Conservation (phyloP, 2,329 filamentous ascomycete genomes). For the Coniochaeta ligniaria region DNA sequence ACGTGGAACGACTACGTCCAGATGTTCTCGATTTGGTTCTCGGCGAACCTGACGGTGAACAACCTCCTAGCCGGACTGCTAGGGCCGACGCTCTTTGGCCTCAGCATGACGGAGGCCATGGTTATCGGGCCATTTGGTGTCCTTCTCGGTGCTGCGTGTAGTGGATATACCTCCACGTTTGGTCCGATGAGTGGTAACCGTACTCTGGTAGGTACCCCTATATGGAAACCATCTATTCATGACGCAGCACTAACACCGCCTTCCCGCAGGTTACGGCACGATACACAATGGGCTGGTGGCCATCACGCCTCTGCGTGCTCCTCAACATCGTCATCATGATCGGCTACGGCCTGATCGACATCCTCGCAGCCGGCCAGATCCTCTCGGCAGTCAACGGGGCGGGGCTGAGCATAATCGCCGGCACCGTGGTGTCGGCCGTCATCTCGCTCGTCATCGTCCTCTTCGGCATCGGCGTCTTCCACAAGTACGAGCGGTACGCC, state of each 20-base stretch:
- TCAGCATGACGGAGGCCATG: constrained; percentile 17
- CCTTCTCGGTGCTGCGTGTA: constrained; percentile 15
- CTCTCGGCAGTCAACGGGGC: constrained; percentile 54
- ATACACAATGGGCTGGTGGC: constrained; percentile 23
- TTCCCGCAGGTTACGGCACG: neutral
- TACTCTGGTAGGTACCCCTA: constrained; percentile 17
- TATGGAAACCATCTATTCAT: neutral
- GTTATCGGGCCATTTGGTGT: constrained; percentile 18
- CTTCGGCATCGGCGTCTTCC: constrained; percentile 36
- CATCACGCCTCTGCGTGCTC: constrained; percentile 15
- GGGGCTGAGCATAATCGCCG: constrained; percentile 33
- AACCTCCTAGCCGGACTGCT: constrained; percentile 26
- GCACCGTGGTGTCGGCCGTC: constrained; percentile 43
- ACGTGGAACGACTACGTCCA: constrained; percentile 23
- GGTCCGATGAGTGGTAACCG: constrained; percentile 18
- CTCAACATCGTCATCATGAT: constrained; percentile 6
- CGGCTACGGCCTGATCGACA: constrained; percentile 45
- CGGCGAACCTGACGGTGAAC: constrained; percentile 34
- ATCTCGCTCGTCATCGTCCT: constrained; percentile 56
- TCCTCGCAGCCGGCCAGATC: constrained; percentile 61
- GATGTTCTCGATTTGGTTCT: constrained; percentile 34
- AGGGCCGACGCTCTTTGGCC: constrained; percentile 19
- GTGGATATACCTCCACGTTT: constrained; percentile 19
- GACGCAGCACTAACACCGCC: neutral
- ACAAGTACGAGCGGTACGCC: constrained; percentile 59